Base-by-base conservation (phyloP, 352 stramenopile species). In the Globisporangium orthogonon region DNA sequence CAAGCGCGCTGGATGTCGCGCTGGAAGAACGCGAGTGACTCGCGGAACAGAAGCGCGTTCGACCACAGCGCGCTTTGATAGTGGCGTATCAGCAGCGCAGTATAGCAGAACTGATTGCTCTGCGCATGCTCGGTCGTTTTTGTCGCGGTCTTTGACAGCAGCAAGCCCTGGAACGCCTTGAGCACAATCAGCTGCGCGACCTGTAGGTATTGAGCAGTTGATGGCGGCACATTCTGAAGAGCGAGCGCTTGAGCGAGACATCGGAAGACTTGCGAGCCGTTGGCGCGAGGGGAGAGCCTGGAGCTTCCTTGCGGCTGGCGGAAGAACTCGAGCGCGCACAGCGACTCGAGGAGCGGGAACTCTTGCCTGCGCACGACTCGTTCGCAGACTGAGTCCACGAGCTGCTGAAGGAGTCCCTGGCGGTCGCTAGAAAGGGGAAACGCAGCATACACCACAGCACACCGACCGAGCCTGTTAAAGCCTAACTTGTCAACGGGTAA, bases 1-100 rank as follows among this genome's bases (percentile, higher is more conserved):
- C 71, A 77, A 5, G 63, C 66, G 46, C 67, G 65, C 50, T 78
- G 74, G 10, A 89, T 18, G 17, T 89, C 81, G 28, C 73, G 56
- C 54, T 78, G 67, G 33, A 87, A 86, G 61, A 89, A 89, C 7
- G 72, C 62, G 2, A 91, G 61, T 9, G 78, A 86, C 47, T 91
- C 78, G 29, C 61, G 75, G 40, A 91, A 70, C 0, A 68, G 64
- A 4, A 83, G 37, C 7, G 69, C 52, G 11, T 60, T 65, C 11
- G 61, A 52, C 10, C 59, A 67, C 5, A 80, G 41, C 15, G 85
- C 65, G 1, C 68, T 63, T 39, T 85, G 69, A 52, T 80, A 86
- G 39, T 90, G 79, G 3, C 66, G 61, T 23, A 67, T 76, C 30
- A 89, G 58, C 10, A 93, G 60, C 11, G 72, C 66, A 7, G 79